Evolutionary conservation across 1,284 basidiomycete genomes (phyloP).

Genomic region (Caloboletus inedulis): DNA sequence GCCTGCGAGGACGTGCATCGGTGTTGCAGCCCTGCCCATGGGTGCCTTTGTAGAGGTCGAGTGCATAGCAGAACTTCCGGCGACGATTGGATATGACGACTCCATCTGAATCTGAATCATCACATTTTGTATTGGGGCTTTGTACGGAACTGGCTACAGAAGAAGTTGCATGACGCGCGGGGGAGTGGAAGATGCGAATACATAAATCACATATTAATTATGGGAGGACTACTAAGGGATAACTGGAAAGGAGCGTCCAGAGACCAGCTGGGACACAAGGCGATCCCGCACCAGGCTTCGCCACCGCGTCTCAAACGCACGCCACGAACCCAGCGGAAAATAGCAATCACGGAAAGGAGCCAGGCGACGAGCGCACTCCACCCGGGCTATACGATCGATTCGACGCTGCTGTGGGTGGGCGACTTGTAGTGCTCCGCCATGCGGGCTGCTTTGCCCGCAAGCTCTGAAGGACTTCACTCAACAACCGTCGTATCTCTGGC

Average conservation of each 20-base stretch:
- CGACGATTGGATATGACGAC: no score
- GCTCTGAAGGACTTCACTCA: slow-evolving; percentile 80
- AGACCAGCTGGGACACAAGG: neutral
- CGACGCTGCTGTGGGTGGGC: slow-evolving; percentile 5
- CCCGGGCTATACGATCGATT: slow-evolving; percentile 1
- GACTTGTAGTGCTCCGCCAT: slow-evolving; percentile 43
- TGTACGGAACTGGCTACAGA: no score
- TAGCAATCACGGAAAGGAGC: slow-evolving; percentile 11
- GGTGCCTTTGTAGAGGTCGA: slow-evolving; percentile 67
- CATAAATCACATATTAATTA: slow-evolving; percentile 6
- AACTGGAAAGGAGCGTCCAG: neutral
- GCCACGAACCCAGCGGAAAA: neutral
- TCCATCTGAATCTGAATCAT: no score
- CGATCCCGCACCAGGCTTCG: slow-evolving; percentile 1
- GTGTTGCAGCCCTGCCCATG: slow-evolving; percentile 56
- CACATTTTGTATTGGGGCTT: no score
- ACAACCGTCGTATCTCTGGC: slow-evolving; percentile 76
- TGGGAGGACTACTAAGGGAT: neutral
- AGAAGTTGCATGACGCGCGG: neutral
- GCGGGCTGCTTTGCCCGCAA: slow-evolving; percentile 80
- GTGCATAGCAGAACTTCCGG: slow-evolving; percentile 47
- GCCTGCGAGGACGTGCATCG: slow-evolving; percentile 65
- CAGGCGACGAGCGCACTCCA: neutral
- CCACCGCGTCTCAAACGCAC: slow-evolving; percentile 15
- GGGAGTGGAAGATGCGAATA: neutral